Evolutionary conservation across 2,329 filamentous ascomycete species (phyloP), one percentile per base, ranked within the genome.

Genomic region (Colletotrichum tropicale): DNA sequence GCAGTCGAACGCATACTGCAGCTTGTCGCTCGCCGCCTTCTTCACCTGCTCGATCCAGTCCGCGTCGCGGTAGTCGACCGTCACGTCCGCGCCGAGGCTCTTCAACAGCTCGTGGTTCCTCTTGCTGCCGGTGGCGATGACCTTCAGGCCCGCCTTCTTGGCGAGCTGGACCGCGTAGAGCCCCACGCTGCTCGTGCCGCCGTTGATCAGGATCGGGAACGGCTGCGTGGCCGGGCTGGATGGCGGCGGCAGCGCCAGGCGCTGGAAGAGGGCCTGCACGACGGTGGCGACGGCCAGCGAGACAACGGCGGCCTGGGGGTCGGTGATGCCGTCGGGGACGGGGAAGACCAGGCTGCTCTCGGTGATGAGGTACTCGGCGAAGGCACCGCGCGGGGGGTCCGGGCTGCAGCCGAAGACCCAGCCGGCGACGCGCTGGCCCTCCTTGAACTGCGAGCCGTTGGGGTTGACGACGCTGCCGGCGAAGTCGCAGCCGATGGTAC

Each of bases 1-100:
- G 71, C 82, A 83, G 76, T 84, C 82, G 8, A 84, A 78, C 0
- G 81, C 82, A 26, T 76, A 61, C 52, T 43, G 36, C 18, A 76
- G 43, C 24, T 48, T 21, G 15, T 64, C 24, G 24, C 77, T 72
- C 3, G 70, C 72, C n/a, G 84, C 82, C 24, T 78, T 78, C 56
- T 32, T 56, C 16, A 71, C 66, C 43, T 75, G 74, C 18, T 75
- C 74, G 5, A 71, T 15, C 74, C 74, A 76, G 52, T 76, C 61
- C 24, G 58, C 64, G 4, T 76, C 77, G 34, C 80, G 81, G 81
- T 91, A 89, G 82, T 91, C 88, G 71, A 90, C 87, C 18, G 82
- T 84, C 8, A 81, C 80, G 24, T 86, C 86, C 10, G 88, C 89
- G n/a, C 89, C 89, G 5, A 86, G 83, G 1, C 79, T 81, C 73